Percentiles rank a stretch among this genome's conserved stretches.
Conservation (phyloP, 331 rosid species). For the Stylosanthes scabra region DNA sequence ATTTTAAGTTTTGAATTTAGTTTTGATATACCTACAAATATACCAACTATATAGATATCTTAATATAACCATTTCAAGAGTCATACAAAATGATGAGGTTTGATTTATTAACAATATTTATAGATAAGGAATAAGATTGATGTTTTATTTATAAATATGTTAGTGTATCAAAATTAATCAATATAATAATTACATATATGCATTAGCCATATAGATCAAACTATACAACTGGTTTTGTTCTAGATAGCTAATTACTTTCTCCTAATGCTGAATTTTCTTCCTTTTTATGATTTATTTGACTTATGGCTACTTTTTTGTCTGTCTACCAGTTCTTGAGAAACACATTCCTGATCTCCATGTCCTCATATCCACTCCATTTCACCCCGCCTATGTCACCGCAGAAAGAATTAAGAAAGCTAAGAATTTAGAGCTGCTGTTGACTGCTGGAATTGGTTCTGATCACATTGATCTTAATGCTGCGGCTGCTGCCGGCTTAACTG, state of each 20-base stretch:
- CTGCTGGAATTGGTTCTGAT: slow-evolving; percentile 97
- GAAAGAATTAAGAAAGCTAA: slow-evolving; percentile 94
- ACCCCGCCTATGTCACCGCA: slow-evolving; percentile 95
- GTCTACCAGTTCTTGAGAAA: slow-evolving; percentile 77
- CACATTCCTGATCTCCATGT: slow-evolving; percentile 89
- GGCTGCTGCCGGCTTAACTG: slow-evolving; percentile 92
- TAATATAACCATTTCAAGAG: too few species aligned
- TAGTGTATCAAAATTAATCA: too few species aligned
- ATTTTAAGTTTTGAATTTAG: too few species aligned
- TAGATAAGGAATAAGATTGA: too few species aligned
- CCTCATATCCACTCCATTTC: slow-evolving; percentile 94
- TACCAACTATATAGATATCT: not conserved
- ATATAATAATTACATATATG: not conserved
- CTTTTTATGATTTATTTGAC: slow-evolving; percentile 16
- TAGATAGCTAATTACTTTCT: not conserved
- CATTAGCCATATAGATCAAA: not conserved
- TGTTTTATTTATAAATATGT: too few species aligned
- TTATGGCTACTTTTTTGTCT: not conserved
- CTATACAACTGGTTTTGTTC: not conserved
- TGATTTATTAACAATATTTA: too few species aligned
- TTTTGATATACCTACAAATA: too few species aligned
- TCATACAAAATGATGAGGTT: too few species aligned
- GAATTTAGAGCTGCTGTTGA: slow-evolving; percentile 82
- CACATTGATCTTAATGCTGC: slow-evolving; percentile 94
- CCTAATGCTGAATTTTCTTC: slow-evolving; percentile 4